A percentile compares a stretch with the other conserved stretches of the same genome.
Evolutionary conservation across 345 rosid species (phyloP).

Genomic region (Garcia nutans): DNA sequence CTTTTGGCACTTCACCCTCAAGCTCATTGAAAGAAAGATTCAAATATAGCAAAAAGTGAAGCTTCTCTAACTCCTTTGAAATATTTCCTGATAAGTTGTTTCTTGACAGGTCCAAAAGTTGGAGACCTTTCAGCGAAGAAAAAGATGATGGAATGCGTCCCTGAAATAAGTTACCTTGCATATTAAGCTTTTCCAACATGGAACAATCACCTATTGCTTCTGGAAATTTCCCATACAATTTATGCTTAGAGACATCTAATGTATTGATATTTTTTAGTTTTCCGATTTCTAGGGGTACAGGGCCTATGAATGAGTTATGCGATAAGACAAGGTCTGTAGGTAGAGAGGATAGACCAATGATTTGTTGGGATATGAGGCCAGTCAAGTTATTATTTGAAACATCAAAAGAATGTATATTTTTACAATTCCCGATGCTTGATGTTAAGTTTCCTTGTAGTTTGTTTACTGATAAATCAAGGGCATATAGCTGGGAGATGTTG

Average conservation of each 20-base stretch:
- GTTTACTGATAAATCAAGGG: neutral
- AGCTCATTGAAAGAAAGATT: constrained; percentile 18
- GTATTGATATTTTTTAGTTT: constrained; percentile 1
- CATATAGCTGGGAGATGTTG: neutral
- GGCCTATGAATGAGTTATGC: constrained; percentile 5
- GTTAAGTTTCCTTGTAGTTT: constrained; percentile 19
- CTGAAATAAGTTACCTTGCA: constrained; percentile 3
- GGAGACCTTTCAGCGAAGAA: constrained; percentile 13
- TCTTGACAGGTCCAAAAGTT: constrained; percentile 8
- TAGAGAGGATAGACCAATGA: neutral
- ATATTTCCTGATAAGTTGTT: constrained; percentile 19
- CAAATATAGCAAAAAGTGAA: neutral
- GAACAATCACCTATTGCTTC: neutral
- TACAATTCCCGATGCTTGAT: constrained; percentile 2
- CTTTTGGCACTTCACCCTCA: constrained; percentile 10
- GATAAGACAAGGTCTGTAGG: neutral
- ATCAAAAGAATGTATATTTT: neutral
- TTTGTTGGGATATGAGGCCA: constrained; percentile 7
- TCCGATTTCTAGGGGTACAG: constrained; percentile 4
- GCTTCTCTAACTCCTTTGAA: constrained; percentile 1
- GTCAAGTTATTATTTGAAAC: constrained; percentile 3
- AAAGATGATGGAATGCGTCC: constrained; percentile 17
- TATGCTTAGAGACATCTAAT: neutral
- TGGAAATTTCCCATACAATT: constrained; percentile 14
- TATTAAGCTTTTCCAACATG: neutral